Base-by-base conservation (phyloP, 2,329 filamentous ascomycete species). In the Diaporthe sp. region DNA sequence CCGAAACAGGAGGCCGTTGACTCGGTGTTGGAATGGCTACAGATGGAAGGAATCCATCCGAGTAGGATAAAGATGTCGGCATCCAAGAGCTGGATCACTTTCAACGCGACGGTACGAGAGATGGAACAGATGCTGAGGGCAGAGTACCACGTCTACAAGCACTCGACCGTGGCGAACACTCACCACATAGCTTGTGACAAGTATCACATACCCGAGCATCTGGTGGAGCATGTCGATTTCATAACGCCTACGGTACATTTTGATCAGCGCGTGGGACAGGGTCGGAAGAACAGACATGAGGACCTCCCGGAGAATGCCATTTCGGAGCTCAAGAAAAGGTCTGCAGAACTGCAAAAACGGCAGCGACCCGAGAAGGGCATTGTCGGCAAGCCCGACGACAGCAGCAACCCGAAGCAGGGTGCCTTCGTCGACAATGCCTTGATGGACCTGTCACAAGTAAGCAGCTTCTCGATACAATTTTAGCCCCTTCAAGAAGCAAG, bases 1-100 rank as follows among this genome's bases (percentile, higher is more conserved):
- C 84, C 85, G 0, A 77, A 76, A 19, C 76, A 81, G 9, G 85
- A 89, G 55, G 82, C 87, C 7, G 85, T 91, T 4, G 82, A 86
- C 22, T 81, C 85, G 1, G 87, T 91, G 39, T 85, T 85, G 77
- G 77, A 83, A 12, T 92, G 90, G 90, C 84, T 92, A n/a, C 80
- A 83, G 27, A 79, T 81, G 7, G 85, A 86, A 30, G 91, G 90
- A 10, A 88, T 92, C 56, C 78, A 84, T 25, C 79, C 80, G 3
- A 82, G 83, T 4, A 84, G 88, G 6, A 83, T 92, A 56, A 82
- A 81, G 53, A 85, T 89, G 56, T 88, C 89, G 0, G 83, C 84
- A 55, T 86, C 86, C 37, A 85, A 86, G 70, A 86, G 86, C 66
- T 91, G 89, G 88, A 78, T 91, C 27, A 82, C 84, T 15, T 90